Conservation (phyloP, 2,329 filamentous ascomycete genomes). For the Calonectria henricotiae region DNA sequence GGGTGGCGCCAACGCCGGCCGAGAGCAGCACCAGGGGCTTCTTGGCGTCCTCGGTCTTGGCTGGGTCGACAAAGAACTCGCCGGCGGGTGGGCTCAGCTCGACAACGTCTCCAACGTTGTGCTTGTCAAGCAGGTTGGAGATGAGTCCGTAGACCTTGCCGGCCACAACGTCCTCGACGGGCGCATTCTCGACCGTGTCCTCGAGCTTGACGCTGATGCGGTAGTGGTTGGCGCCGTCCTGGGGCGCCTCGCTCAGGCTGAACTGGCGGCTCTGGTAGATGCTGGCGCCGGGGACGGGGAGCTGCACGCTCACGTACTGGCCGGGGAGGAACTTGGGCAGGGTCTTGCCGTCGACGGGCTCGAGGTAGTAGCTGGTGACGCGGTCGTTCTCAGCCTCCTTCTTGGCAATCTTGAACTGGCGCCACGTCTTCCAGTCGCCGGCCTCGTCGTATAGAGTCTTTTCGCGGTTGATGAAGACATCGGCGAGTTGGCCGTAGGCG, state of each 20-base stretch:
- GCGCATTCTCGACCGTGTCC: constrained; percentile 57
- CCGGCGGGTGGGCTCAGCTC: constrained; percentile 72
- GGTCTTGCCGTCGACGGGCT: constrained; percentile 69
- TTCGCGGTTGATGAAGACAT: constrained; percentile 80
- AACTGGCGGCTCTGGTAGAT: constrained; percentile 83
- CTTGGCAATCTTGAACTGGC: constrained; percentile 70
- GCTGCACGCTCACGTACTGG: constrained; percentile 80
- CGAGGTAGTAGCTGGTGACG: constrained; percentile 81
- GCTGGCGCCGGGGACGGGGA: constrained; percentile 72
- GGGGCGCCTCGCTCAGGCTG: constrained; percentile 76
- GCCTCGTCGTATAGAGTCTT: constrained; percentile 71
- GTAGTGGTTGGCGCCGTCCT: constrained; percentile 71
- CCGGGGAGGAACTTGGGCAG: constrained; percentile 79
- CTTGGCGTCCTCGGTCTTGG: constrained; percentile 59
- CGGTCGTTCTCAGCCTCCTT: constrained; percentile 75
- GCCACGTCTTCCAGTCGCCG: constrained; percentile 65
- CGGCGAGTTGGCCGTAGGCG: constrained; percentile 81
- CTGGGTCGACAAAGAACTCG: constrained; percentile 75
- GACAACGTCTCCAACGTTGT: constrained; percentile 68
- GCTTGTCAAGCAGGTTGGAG: constrained; percentile 69
- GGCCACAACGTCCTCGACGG: constrained; percentile 55
- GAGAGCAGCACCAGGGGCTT: constrained; percentile 77
- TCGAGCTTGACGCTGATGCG: constrained; percentile 83
- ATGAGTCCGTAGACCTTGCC: constrained; percentile 65
- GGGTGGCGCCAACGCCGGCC: constrained; percentile 79